phyloP scores from a whole-genome alignment of 1,284 basidiomycete species.

The Heterobasidion irregulare region DNA sequence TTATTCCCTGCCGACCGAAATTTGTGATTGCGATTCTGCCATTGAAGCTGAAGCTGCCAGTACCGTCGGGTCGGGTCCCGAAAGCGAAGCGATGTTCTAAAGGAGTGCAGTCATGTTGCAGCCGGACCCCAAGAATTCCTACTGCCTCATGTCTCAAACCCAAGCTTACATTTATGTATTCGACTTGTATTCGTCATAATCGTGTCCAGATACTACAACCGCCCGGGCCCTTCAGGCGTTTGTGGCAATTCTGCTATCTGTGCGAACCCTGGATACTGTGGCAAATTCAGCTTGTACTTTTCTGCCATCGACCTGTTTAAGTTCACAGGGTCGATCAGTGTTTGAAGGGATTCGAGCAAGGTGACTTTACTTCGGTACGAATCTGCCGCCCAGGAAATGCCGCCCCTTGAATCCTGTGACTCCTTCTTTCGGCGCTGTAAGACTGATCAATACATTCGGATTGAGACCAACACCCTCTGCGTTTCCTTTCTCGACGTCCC shows the following conservation, averaged over 20 bases:
- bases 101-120: too few relatives aligned
- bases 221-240: neutral
- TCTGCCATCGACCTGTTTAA: conserved; percentile 47
- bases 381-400: conserved; percentile 92
- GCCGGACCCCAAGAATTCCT: too few relatives aligned
- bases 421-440: conserved; percentile 94
- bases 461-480: conserved; percentile 45
- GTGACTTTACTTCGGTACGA: conserved; percentile 69
- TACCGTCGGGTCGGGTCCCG: too few relatives aligned
- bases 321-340: neutral
- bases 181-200: neutral
- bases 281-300: conserved; percentile 72
- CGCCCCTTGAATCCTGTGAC: conserved; percentile 66
- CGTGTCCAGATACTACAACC: neutral
- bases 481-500: conserved; percentile 85
- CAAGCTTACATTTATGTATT: neutral
- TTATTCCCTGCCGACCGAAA: too few relatives aligned
- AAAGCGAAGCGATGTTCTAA: too few relatives aligned
- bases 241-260: conserved; percentile 69
- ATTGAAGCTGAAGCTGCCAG: too few relatives aligned
- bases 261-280: conserved; percentile 64
- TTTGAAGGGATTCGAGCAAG: neutral
- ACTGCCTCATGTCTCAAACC: too few relatives aligned
- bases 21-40: too few relatives aligned
- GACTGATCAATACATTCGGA: conserved; percentile 79